These are phyloP conservation scores for Astrothelium subdiscretum DNA, from an alignment of 495 filamentous ascomycete species.

Conservation along the genomic window DNA sequence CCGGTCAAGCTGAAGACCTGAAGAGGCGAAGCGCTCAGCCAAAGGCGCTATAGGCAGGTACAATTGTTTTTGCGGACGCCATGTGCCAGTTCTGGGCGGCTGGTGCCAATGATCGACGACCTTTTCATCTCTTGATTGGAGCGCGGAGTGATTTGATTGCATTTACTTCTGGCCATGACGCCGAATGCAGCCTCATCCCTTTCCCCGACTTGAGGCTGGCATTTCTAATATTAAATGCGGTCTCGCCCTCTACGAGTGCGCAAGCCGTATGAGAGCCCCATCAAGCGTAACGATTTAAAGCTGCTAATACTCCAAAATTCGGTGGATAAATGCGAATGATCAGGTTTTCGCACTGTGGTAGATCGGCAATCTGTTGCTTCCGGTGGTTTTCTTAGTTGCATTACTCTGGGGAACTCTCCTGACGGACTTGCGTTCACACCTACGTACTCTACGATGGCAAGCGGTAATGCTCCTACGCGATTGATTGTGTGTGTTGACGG, in stretches of 20 bases:
- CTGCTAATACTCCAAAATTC: too few relatives aligned
- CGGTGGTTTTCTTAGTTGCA: too few relatives aligned
- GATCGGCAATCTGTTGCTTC: too few relatives aligned
- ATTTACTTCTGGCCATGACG: neutral
- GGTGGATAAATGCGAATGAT: too few relatives aligned
- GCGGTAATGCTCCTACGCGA: constrained; percentile 1
- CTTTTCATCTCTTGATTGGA: neutral
- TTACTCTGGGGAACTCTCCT: too few relatives aligned
- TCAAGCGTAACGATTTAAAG: too few relatives aligned
- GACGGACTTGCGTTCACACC: neutral
- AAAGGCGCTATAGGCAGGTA: neutral
- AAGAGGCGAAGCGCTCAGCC: neutral
- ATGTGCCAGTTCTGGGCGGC: neutral
- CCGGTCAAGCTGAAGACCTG: neutral
- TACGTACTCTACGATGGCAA: neutral
- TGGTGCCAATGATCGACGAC: neutral
- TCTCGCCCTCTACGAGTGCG: too few relatives aligned
- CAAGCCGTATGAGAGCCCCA: too few relatives aligned
- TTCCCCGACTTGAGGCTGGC: neutral
- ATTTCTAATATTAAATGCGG: neutral
- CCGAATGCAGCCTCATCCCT: neutral
- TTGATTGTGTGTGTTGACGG: constrained; percentile 15
- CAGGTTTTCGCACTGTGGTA: too few relatives aligned
- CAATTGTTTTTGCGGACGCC: neutral
- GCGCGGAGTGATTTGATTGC: neutral